Evolutionary conservation across 331 rosid species (phyloP), one percentile per base, ranked within the genome.

Genomic region (Acacia concinna): DNA sequence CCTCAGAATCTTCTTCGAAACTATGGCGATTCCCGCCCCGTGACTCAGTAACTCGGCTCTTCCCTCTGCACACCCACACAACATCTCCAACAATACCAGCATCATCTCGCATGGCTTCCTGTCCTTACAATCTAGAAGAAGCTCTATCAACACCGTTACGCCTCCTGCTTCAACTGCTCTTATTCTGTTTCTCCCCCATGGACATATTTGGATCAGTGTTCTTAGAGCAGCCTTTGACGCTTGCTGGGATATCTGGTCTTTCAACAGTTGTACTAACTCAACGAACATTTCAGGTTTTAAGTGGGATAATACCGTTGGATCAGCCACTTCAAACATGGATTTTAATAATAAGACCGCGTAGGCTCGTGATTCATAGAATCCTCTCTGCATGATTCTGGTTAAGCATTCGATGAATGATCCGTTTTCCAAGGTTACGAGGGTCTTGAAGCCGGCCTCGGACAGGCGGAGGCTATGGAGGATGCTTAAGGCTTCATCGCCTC

Each of bases 41-140:
- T 95, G 99, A 3, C 57, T 75, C 73, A 95, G 49, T 20, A 95
- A 78, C 59, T 87, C 89, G 1, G 97, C 97, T 3, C 99, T 79
- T 6, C 98, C 99, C 56, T 95, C 97, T 0, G 99, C 98, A 23
- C 93, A 88, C 51, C 89, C 90, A 62, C 99, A 91, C 0, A 87
- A 43, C 20, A 70, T 28, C 69, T 93, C 99, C 81, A 91, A 64
- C 57, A 76, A 66, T 59, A 85, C 79, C 41, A 95, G 40, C 79
- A 83, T 68, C 97, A 93, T 90, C 71, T 95, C 99, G 15, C 85
- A 79, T 0, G 79, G 79, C 74, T 94, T 89, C 46, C 86, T 81
- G 0, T 91, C 97, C 0, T 82, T 73, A 15, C 81, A 54, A 27
- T 90, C 89, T 0, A 95, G 78, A 7, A 95, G 87, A 60, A 89